Evolutionary conservation across 129 eudicot genomes (phyloP).

Genomic region (Ambrosia trifida): DNA sequence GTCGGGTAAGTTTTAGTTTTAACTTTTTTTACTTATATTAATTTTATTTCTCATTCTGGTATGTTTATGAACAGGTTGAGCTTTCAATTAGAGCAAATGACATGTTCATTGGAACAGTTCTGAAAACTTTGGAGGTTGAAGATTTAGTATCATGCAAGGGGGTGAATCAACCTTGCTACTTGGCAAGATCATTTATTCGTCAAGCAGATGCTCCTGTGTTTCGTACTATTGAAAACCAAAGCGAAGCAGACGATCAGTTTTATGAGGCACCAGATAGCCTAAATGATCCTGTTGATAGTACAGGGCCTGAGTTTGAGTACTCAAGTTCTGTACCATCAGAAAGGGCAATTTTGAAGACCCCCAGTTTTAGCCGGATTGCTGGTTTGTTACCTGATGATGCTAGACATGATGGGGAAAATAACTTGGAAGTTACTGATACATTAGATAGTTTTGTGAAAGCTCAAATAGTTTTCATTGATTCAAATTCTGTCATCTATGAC

Average conservation of each 20-base stretch:
- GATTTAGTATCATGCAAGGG: constrained; percentile 69
- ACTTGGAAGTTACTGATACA: constrained; percentile 48
- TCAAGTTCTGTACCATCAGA: constrained; percentile 35
- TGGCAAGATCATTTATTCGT: constrained; percentile 80
- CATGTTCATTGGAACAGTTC: constrained; percentile 89
- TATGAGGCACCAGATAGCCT: constrained; percentile 83
- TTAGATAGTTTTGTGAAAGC: constrained; percentile 94
- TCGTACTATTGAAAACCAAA: constrained; percentile 36
- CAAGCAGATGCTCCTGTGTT: constrained; percentile 57
- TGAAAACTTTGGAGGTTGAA: constrained; percentile 89
- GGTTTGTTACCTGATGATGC: constrained; percentile 69
- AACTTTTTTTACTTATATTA: background rate
- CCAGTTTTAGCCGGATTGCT: constrained; percentile 63
- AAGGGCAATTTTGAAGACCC: constrained; percentile 51
- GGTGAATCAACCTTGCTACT: constrained; percentile 48
- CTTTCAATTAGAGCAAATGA: constrained; percentile 72
- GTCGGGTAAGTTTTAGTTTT: constrained; percentile 59
- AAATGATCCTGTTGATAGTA: constrained; percentile 57
- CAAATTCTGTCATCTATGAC: constrained; percentile 63
- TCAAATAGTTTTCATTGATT: constrained; percentile 75
- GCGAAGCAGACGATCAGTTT: constrained; percentile 84
- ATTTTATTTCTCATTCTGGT: constrained; percentile 19
- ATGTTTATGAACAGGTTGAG: constrained; percentile 67
- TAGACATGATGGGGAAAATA: constrained; percentile 43
- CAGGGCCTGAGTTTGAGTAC: constrained; percentile 41